Evolutionary conservation across 208 protist species (phyloP).

Genomic region (Trypanosoma vivax): DNA sequence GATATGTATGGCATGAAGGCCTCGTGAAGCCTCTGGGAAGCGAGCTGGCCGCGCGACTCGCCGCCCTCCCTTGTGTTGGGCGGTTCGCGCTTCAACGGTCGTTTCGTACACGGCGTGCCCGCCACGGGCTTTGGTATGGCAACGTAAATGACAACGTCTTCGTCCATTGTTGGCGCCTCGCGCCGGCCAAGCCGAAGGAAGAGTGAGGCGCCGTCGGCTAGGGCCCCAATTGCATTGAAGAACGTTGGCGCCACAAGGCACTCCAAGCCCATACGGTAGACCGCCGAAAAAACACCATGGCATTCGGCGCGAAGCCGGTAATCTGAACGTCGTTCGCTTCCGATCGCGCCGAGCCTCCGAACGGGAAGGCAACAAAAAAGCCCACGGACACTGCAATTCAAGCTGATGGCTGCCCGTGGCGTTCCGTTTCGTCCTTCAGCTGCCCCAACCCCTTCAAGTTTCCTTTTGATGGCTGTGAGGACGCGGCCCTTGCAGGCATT

Average conservation of each 20-base stretch:
- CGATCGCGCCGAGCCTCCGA: slow-evolving; percentile 2
- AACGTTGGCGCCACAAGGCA: slow-evolving; percentile 17
- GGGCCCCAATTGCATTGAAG: neutral
- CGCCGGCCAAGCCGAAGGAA: slow-evolving; percentile 2
- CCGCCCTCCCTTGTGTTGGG: neutral
- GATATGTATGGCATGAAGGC: neutral
- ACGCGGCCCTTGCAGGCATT: too few species aligned
- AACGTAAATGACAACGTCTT: slow-evolving; percentile 1
- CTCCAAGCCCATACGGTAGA: slow-evolving; percentile 14
- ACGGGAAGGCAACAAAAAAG: slow-evolving; percentile 45
- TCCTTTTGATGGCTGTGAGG: too few species aligned
- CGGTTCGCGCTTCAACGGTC: neutral
- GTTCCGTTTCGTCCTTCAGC: neutral
- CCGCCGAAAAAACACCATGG: neutral
- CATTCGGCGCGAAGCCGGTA: slow-evolving; percentile 7
- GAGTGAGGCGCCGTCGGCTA: neutral
- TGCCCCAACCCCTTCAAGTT: neutral
- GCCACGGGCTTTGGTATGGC: neutral
- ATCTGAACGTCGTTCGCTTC: neutral
- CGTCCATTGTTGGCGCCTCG: neutral
- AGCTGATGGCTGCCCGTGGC: neutral
- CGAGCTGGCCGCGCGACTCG: neutral
- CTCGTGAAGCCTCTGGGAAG: neutral
- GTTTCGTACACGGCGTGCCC: neutral
- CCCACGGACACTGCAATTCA: slow-evolving; percentile 25